Evolutionary conservation across 2,329 filamentous ascomycete species (phyloP).

Genomic region (Teratosphaeria nubilosa): DNA sequence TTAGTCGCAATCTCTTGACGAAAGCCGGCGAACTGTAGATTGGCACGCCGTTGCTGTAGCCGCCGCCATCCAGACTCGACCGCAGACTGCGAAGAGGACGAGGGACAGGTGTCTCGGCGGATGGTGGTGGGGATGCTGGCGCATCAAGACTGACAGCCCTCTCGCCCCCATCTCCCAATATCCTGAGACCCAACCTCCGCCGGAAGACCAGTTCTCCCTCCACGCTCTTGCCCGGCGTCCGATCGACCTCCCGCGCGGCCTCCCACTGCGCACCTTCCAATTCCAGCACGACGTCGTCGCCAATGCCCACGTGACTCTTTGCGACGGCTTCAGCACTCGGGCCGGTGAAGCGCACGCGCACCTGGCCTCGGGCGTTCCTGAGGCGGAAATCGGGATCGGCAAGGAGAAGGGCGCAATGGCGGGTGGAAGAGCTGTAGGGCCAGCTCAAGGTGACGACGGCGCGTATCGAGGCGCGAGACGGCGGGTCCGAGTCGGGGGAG

Average conservation of each 20-base stretch:
- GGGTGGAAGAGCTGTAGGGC: constrained; percentile 75
- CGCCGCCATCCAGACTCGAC: constrained; percentile 8
- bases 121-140: background rate
- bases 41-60: constrained; percentile 17
- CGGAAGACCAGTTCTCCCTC: constrained; percentile 47
- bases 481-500: constrained; percentile 14
- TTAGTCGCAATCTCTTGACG: constrained; percentile 58
- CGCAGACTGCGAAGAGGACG: background rate
- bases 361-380: constrained; percentile 66
- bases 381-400: constrained; percentile 77
- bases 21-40: constrained; percentile 62
- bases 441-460: constrained; percentile 78
- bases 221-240: constrained; percentile 47
- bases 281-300: constrained; percentile 61
- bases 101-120: constrained; percentile 3
- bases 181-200: constrained; percentile 27
- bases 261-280: constrained; percentile 59
- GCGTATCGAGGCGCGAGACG: constrained; percentile 36
- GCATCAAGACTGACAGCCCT: constrained; percentile 4
- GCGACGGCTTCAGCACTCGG: constrained; percentile 60
- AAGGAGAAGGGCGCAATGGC: constrained; percentile 66
- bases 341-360: constrained; percentile 66
- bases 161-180: constrained; percentile 11
- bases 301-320: constrained; percentile 60
- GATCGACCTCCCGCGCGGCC: constrained; percentile 41